A percentile compares a stretch with the other conserved stretches of the same genome.
These are phyloP conservation scores for Chlorencoelia australis DNA, from an alignment of 2,329 filamentous ascomycete species.

Conservation along the genomic window DNA sequence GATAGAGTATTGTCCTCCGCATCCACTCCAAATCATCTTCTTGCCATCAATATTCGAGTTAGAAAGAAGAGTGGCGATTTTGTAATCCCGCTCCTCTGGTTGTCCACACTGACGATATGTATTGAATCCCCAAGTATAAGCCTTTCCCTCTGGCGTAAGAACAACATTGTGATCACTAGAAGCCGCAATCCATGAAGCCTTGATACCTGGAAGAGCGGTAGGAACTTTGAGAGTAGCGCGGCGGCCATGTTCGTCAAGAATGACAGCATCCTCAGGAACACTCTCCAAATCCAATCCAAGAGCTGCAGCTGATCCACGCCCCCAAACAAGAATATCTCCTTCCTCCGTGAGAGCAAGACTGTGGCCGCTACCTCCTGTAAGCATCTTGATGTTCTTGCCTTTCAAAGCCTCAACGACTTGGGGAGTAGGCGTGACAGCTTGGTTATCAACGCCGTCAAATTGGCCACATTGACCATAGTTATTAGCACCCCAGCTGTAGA, in stretches of 20 bases:
- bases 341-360: slow-evolving; percentile 45
- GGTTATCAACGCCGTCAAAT: slow-evolving; percentile 51
- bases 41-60: slow-evolving; percentile 71
- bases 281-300: slow-evolving; percentile 45
- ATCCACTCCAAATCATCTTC: slow-evolving; percentile 64
- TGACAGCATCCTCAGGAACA: slow-evolving; percentile 41
- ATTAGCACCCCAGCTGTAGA: slow-evolving; percentile 79
- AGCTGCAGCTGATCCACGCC: slow-evolving; percentile 44
- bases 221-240: slow-evolving; percentile 58
- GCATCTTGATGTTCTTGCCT: slow-evolving; percentile 38
- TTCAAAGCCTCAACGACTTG: slow-evolving; percentile 54
- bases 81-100: slow-evolving; percentile 66
- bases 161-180: slow-evolving; percentile 66
- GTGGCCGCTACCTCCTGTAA: slow-evolving; percentile 46
- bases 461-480: slow-evolving; percentile 74
- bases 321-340: slow-evolving; percentile 52
- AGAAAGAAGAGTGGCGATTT: slow-evolving; percentile 66
- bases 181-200: slow-evolving; percentile 49
- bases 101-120: slow-evolving; percentile 71
- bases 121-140: slow-evolving; percentile 72
- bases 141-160: slow-evolving; percentile 56
- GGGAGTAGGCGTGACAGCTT: slow-evolving; percentile 61
- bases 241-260: slow-evolving; percentile 52
- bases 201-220: slow-evolving; percentile 38
- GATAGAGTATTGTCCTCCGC: slow-evolving; percentile 72